Base-by-base conservation (phyloP, 192 early-diverging fungal species). In the Umbelopsis isabellina region DNA sequence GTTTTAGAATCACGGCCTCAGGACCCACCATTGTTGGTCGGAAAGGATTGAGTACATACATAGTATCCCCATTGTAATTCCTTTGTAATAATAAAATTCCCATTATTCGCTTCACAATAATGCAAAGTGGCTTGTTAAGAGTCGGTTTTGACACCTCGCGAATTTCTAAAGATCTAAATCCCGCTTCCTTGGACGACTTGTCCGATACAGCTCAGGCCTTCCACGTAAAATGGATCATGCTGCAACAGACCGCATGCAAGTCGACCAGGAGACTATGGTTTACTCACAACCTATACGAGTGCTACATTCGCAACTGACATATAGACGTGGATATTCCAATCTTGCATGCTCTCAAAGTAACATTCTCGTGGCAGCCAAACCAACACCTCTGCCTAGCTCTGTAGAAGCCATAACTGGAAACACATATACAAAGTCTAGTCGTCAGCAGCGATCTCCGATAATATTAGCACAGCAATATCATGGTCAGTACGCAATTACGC, bases 401-500 rank as follows among this genome's bases (percentile, higher is more conserved):
- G 33, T 61, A 33, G 55, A 61, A 35, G 55, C 55, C 12, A 61
- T 61, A 5, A 61, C 55, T 33, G 55, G 25, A 13, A 61, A 61
- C 30, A 35, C 55, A 61, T 61, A 61, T 61, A 35, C 55, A n/a
- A 27, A 13, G 7, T 35, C 27, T 1, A 61, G 55, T 12, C 55
- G 25, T 1, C 55, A 25, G 18, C 23, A 70, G 13, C 73, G 70
- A 45, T 16, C 50, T 6, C 61, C 71, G 11, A 50, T 78, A 21
- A 15, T 27, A 18, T 20, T 78, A 6, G 68, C 70, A 25, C 69
- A 75, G 41, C 44, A 65, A 21, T 53, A 72, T 25, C 78, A 79
- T 46, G 55, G 70, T 22, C 66, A 75, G 2, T 46, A 75, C 51
- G 65, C 71, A 21, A 71, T 79, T 27, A 75, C 69, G 0, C 78